phyloP scores from a whole-genome alignment of 1,139 yeast genomes.

The Protomyces gravidus region DNA sequence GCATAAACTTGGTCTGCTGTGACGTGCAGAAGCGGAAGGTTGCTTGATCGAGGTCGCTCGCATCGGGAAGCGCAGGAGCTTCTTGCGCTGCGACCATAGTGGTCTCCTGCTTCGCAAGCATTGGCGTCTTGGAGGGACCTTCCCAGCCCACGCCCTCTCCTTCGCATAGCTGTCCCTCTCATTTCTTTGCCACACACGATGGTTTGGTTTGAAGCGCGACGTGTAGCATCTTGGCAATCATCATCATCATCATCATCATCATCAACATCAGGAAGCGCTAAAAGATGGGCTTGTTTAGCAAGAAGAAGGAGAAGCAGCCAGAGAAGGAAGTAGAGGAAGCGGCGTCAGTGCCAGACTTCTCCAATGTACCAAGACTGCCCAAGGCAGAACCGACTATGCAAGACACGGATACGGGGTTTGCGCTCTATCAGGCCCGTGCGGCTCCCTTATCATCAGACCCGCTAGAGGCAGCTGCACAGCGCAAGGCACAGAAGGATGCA shows the following conservation, averaged over 20 bases:
- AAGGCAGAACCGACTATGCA: not conserved
- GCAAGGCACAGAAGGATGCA: conserved; percentile 13
- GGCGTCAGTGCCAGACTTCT: not conserved
- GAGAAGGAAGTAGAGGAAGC: not conserved
- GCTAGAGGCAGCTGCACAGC: conserved; percentile 16
- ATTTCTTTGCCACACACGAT: too few relatives aligned
- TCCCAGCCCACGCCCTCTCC: too few relatives aligned
- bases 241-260: not conserved
- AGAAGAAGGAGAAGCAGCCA: conserved; percentile 17
- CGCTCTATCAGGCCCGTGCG: conserved; percentile 2
- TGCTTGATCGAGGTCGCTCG: not conserved
- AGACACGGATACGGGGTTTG: conserved; percentile 6
- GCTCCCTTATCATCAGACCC: conserved; percentile 5
- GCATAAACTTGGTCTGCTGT: not conserved
- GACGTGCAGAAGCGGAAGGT: not conserved
- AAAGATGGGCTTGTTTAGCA: conserved; percentile 15
- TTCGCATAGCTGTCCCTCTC: too few relatives aligned
- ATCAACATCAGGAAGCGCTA: not conserved
- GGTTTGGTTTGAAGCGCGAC: too few relatives aligned
- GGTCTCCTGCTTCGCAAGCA: too few relatives aligned
- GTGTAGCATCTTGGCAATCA: too few relatives aligned
- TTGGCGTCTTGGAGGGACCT: too few relatives aligned
- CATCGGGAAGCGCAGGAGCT: too few relatives aligned
- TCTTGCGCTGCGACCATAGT: too few relatives aligned
- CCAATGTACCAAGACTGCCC: conserved; percentile 10